phyloP scores from a whole-genome alignment of 2,329 filamentous ascomycete species.

The Zymoseptoria brevis region DNA sequence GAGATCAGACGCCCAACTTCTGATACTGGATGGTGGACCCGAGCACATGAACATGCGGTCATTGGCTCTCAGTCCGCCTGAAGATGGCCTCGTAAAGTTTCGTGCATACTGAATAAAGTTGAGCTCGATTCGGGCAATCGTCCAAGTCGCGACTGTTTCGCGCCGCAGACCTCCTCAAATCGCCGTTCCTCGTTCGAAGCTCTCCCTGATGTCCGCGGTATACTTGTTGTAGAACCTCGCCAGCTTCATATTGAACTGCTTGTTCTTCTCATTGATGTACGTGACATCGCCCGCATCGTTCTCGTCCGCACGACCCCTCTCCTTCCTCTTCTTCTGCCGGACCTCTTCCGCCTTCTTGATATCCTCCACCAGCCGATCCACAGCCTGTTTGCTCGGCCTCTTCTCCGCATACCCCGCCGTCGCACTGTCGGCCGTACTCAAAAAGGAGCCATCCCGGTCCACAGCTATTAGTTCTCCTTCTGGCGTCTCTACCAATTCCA shows the following conservation, averaged over 20 bases:
- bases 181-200: slow-evolving; percentile 94
- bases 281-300: slow-evolving; percentile 83
- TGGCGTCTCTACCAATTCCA: slow-evolving; percentile 93
- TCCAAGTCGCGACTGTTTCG: background rate
- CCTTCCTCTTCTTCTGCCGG: slow-evolving; percentile 75
- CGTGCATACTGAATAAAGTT: background rate
- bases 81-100: background rate
- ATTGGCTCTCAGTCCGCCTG: background rate
- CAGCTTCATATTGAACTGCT: slow-evolving; percentile 98
- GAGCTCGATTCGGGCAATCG: background rate
- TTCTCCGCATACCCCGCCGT: slow-evolving; percentile 73
- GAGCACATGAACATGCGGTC: no score
- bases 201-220: slow-evolving; percentile 91
- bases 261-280: slow-evolving; percentile 99
- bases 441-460: slow-evolving; percentile 84
- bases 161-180: slow-evolving; percentile 50
- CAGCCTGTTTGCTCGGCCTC: slow-evolving; percentile 75
- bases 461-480: slow-evolving; percentile 90
- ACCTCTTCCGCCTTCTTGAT: slow-evolving; percentile 81
- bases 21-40: no score
- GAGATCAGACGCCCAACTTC: background rate
- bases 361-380: slow-evolving; percentile 81
- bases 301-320: slow-evolving; percentile 62
- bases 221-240: slow-evolving; percentile 97
- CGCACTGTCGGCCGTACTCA: slow-evolving; percentile 70